A percentile compares a stretch with the other conserved stretches of the same genome.
These are phyloP conservation scores for Solanum hybrid DNA, from an alignment of 305 asterid species.

Conservation along the genomic window DNA sequence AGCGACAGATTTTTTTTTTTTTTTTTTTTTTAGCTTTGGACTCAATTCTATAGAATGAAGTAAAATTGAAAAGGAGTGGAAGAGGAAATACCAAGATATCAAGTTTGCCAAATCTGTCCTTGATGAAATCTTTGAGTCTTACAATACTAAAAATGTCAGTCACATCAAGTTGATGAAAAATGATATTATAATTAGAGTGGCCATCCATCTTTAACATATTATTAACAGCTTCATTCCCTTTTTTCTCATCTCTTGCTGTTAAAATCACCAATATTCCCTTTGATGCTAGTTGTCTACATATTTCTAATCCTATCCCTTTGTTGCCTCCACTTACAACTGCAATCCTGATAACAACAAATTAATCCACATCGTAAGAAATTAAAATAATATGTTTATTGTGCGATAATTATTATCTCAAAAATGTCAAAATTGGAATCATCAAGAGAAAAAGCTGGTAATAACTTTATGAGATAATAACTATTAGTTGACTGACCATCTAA, in stretches of 20 bases:
- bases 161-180: slow-evolving; percentile 20
- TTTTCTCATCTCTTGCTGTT: slow-evolving; percentile 18
- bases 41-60: too few species aligned
- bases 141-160: neutral
- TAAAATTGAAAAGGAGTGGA: neutral
- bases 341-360: neutral
- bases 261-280: slow-evolving; percentile 13
- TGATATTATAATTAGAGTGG: slow-evolving; percentile 1
- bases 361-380: neutral
- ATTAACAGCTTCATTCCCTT: slow-evolving; percentile 8
- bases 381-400: neutral
- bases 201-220: slow-evolving; percentile 4
- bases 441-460: too few species aligned
- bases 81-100: slow-evolving; percentile 10
- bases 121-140: slow-evolving; percentile 1
- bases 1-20: too few species aligned
- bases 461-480: neutral
- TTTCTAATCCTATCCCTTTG: slow-evolving; percentile 8
- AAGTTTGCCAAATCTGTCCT: slow-evolving; percentile 7
- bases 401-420: neutral
- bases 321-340: slow-evolving; percentile 16
- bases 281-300: slow-evolving; percentile 4
- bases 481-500: too few species aligned
- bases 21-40: too few species aligned
- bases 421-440: neutral